phyloP scores from a whole-genome alignment of 352 stramenopile genomes.

The Phytophthora colocasiae region DNA sequence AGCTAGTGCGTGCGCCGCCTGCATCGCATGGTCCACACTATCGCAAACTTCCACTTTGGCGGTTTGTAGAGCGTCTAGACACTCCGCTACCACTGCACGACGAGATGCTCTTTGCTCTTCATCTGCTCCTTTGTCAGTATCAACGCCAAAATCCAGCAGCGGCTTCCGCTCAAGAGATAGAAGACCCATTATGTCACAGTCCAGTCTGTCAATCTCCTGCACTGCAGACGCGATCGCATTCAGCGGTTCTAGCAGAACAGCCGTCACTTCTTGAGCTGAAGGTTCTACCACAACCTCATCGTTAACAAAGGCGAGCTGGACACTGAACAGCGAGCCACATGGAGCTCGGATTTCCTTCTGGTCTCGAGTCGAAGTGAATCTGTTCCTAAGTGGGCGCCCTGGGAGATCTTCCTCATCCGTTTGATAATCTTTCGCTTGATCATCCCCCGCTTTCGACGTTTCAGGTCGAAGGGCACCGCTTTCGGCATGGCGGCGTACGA shows the following conservation, averaged over 20 bases:
- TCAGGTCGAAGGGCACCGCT: not conserved
- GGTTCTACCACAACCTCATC: constrained; percentile 67
- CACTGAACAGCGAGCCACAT: constrained; percentile 83
- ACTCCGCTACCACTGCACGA: constrained; percentile 51
- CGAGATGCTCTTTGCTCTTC: constrained; percentile 17
- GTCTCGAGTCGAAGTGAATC: constrained; percentile 3
- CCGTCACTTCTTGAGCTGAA: constrained; percentile 72
- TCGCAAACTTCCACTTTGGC: constrained; percentile 65
- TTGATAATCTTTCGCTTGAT: not conserved
- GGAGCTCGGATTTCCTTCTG: constrained; percentile 49
- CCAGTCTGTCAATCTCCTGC: constrained; percentile 84
- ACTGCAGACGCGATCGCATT: constrained; percentile 81
- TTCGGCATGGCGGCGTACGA: constrained; percentile 45
- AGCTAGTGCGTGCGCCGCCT: constrained; percentile 67
- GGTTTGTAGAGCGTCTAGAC: constrained; percentile 48
- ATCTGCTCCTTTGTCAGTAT: constrained; percentile 9
- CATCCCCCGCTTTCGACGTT: constrained; percentile 4
- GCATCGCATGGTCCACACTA: constrained; percentile 72
- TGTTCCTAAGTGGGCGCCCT: constrained; percentile 11
- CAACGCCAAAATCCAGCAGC: constrained; percentile 62
- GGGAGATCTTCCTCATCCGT: constrained; percentile 3
- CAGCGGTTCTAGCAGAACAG: constrained; percentile 79
- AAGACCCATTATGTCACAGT: constrained; percentile 92
- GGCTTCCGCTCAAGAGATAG: constrained; percentile 71
- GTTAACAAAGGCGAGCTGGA: constrained; percentile 68